Percentiles rank a stretch among this genome's conserved stretches.
Conservation (phyloP, 2,329 filamentous ascomycete species). For the Fusarium heterosporum region DNA sequence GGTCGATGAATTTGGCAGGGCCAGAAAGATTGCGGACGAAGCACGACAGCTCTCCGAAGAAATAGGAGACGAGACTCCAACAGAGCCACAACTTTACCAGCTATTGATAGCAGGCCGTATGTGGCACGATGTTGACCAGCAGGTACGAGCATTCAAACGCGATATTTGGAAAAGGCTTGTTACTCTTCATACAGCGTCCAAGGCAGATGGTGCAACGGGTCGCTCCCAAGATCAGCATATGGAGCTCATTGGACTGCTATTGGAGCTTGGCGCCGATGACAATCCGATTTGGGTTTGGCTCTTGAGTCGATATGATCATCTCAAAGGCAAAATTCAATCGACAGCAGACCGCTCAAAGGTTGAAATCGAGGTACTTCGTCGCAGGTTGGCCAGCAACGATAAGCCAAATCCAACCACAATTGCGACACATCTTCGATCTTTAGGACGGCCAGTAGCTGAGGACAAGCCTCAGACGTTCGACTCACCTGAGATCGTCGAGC, state of each 20-base stretch:
- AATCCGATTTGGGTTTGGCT: constrained; percentile 99
- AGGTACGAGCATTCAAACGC: constrained; percentile 87
- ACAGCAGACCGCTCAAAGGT: constrained; percentile 88
- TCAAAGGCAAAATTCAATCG: constrained; percentile 85
- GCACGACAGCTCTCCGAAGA: constrained; percentile 75
- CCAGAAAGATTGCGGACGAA: constrained; percentile 84
- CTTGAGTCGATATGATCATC: constrained; percentile 85
- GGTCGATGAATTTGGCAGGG: constrained; percentile 86
- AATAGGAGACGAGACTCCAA: constrained; percentile 67
- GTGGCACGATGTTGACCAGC: constrained; percentile 93
- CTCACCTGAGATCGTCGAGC: constrained; percentile 81
- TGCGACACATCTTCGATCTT: constrained; percentile 79
- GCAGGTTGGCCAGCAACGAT: constrained; percentile 79
- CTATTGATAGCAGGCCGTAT: constrained; percentile 90
- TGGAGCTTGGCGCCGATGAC: constrained; percentile 95
- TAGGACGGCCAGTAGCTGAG: constrained; percentile 74
- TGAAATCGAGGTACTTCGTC: constrained; percentile 90
- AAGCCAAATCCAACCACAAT: constrained; percentile 76
- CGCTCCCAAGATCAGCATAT: constrained; percentile 84
- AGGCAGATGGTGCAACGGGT: constrained; percentile 60
- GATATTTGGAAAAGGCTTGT: constrained; percentile 88
- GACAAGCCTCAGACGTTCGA: constrained; percentile 76
- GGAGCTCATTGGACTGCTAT: constrained; percentile 86
- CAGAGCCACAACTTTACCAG: constrained; percentile 84
- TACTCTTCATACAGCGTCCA: constrained; percentile 70